These are phyloP conservation scores for Candida tunisiensis DNA, from an alignment of 1,139 yeast species.

Conservation along the genomic window DNA sequence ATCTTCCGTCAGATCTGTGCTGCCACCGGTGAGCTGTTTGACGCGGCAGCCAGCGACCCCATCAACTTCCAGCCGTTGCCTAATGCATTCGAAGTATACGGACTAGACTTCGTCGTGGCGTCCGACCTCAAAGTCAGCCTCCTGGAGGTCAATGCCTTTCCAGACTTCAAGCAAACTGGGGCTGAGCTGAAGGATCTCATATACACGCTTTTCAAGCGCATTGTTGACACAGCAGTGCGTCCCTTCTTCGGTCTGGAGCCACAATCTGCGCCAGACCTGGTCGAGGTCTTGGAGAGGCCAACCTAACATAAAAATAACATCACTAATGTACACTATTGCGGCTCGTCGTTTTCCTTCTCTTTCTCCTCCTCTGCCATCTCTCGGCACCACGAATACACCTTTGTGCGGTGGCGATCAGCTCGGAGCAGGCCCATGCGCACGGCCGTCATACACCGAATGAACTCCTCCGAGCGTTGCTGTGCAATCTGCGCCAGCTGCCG, in stretches of 20 bases:
- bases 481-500: constrained; percentile 55
- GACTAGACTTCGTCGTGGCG: constrained; percentile 72
- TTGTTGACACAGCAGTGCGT: constrained; percentile 10
- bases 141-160: constrained; percentile 83
- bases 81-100: constrained; percentile 77
- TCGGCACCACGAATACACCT: constrained; percentile 64
- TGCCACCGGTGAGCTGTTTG: constrained; percentile 55
- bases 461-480: constrained; percentile 80
- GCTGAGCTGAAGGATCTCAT: constrained; percentile 49
- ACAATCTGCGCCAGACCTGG: background rate
- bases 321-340: too few species aligned
- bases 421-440: constrained; percentile 61
- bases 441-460: constrained; percentile 55
- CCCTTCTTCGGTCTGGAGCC: constrained; percentile 9
- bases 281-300: background rate
- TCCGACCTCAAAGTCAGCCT: constrained; percentile 35
- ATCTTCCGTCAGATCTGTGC: constrained; percentile 41
- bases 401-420: constrained; percentile 57
- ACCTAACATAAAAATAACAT: too few species aligned
- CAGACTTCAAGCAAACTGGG: constrained; percentile 95
- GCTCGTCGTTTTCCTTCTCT: constrained; percentile 14
- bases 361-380: constrained; percentile 60
- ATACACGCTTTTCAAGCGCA: constrained; percentile 14
- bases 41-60: constrained; percentile 67
- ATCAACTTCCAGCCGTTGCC: constrained; percentile 77